Base-by-base conservation (phyloP, 768 basidiomycete species). In the Mycena haematopus region DNA sequence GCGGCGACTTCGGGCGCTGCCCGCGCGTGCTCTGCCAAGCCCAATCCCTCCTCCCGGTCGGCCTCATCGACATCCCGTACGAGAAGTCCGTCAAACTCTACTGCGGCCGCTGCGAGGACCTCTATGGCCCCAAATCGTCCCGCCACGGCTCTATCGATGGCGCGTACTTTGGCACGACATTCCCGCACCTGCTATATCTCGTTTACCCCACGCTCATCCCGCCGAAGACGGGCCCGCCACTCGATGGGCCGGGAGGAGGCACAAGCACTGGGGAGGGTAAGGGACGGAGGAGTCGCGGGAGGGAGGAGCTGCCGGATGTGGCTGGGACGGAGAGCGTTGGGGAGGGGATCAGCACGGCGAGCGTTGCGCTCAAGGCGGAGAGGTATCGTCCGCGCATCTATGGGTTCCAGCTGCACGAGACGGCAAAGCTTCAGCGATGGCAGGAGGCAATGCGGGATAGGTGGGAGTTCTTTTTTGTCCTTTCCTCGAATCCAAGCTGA, bases 81-180 rank as follows among this genome's bases (percentile, higher is more conserved):
- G 93, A 97, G 74, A 99, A 99, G 78, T 95, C 95, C 31, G 96
- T 99, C 74, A 99, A 99, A 75, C 90, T 99, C 52, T 98, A 95
- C 78, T 99, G 97, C 74, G 96, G 95, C 2, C 90, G 95, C 38
- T 99, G 97, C 77, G 96, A 99, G 77, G 97, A 99, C 77, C 89
- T 99, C 69, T 99, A 99, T 77, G 94, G 92, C 0, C 97, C 97
- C 38, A 99, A 99, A 75, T 95, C 93, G 1, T 95, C 95, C 6
- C 87, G 96, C 29, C 97, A 99, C 75, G 96, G 96, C 52, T 91
- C 91, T 38, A 98, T 99, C 73, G 97, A 99, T 73, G 96, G 97
- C 29, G 97, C 97, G 2, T 99, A 96, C 78, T 99, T 99, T 69
- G 97, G 97, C 63, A 96, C 95, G 0, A 97, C 96, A 1, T 98